phyloP scores from a whole-genome alignment of 2,329 filamentous ascomycete genomes.

The Fusarium marasasianum region DNA sequence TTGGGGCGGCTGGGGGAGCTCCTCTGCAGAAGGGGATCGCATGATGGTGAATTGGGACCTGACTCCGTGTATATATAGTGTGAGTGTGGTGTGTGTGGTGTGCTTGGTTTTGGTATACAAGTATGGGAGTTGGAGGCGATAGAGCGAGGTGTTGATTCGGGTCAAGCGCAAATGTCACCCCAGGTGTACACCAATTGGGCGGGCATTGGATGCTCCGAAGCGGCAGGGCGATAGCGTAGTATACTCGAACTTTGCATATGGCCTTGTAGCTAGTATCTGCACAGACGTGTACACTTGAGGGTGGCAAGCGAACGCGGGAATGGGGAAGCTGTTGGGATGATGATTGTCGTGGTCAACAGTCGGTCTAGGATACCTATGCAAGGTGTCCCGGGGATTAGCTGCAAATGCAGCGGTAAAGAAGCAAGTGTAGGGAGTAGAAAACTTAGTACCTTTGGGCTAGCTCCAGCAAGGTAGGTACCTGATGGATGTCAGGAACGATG shows the following conservation, averaged over 20 bases:
- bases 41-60: constrained; percentile 24
- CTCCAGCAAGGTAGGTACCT: not conserved
- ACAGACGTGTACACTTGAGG: constrained; percentile 31
- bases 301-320: constrained; percentile 32
- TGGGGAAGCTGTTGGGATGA: constrained; percentile 33
- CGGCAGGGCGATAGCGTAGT: constrained; percentile 9
- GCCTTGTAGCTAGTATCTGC: constrained; percentile 23
- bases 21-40: constrained; percentile 27
- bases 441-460: not conserved
- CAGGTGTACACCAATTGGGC: constrained; percentile 36
- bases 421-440: not conserved
- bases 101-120: constrained; percentile 19
- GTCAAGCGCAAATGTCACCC: constrained; percentile 31
- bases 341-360: constrained; percentile 33
- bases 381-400: constrained; percentile 25
- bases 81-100: not conserved
- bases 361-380: constrained; percentile 30
- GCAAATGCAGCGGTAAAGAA: constrained; percentile 28
- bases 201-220: constrained; percentile 31
- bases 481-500: constrained; percentile 10
- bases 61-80: constrained; percentile 33
- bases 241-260: constrained; percentile 29
- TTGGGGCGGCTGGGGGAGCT: constrained; percentile 28
- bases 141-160: constrained; percentile 16
- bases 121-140: constrained; percentile 17